Conservation (phyloP, 139 green algal species). For the Coccomyxa sp. region DNA sequence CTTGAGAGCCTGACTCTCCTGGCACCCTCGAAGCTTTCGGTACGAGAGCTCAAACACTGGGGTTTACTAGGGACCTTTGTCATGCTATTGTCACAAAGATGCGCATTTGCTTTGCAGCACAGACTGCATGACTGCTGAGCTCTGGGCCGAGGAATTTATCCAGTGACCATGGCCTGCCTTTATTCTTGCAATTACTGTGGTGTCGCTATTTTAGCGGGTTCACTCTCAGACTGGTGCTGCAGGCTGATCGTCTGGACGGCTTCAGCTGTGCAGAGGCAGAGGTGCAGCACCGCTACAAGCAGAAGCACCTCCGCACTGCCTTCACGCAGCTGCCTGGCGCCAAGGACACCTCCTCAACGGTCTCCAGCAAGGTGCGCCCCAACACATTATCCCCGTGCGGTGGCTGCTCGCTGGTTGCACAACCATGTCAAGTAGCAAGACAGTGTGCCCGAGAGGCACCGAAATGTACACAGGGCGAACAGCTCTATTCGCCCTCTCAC, state of each 20-base stretch:
- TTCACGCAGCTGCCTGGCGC: slow-evolving; percentile 8
- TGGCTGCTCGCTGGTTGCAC: too few relatives aligned
- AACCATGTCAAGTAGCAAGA: too few relatives aligned
- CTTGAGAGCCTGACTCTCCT: not conserved
- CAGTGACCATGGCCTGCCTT: too few relatives aligned
- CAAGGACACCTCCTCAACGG: not conserved
- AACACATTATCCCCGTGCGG: not conserved
- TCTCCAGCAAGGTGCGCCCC: slow-evolving; percentile 10
- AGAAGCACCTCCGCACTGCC: slow-evolving; percentile 14
- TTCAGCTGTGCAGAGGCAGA: slow-evolving; percentile 9
- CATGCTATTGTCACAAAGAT: not conserved
- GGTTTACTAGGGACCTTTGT: not conserved
- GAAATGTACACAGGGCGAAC: not conserved
- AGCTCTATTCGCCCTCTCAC: not conserved
- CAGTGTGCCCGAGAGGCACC: too few relatives aligned
- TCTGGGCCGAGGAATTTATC: too few relatives aligned
- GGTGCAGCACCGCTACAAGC: slow-evolving; percentile 14
- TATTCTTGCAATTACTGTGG: too few relatives aligned
- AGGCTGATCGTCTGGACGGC: not conserved
- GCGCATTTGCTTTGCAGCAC: not conserved
- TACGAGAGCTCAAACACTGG: not conserved
- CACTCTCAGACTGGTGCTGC: not conserved
- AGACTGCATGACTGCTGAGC: not conserved
- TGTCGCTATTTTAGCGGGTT: too few relatives aligned
- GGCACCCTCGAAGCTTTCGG: not conserved